Base-by-base conservation (phyloP, 768 basidiomycete species). In the Polyporus arcularius region DNA sequence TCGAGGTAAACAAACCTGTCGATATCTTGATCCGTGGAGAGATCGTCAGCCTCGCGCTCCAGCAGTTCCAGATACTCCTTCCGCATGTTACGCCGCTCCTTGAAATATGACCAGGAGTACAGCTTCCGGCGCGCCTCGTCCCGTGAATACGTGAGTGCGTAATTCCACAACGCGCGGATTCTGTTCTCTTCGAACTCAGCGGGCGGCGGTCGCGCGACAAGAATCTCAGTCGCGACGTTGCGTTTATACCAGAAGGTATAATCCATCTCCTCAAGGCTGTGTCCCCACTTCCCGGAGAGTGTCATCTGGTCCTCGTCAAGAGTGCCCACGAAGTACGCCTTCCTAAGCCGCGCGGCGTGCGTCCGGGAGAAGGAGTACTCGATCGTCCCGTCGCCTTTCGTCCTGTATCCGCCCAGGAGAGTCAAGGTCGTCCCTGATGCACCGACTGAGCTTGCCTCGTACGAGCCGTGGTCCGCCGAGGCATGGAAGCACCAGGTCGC, bases 31-130 rank as follows among this genome's bases (percentile, higher is more conserved):
- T 12, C 18, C 14, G 54, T 61, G 15, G 40, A 10, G 2, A 15
- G 12, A 5, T 40, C 28, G 28, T 61, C 50, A 12, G 14, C 41
- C 11, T 70, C 66, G 1, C 72, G 70, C 18, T 69, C 68, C 42
- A 68, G 67, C 18, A 73, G 67, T 31, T 72, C 66, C 31, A 76
- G 57, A 56, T 74, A 73, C 4, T 62, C 62, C 16, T 66, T 65
- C n/a, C 73, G 64, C 14, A 62, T 62, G n/a, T 68, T 65, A 2
- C 70, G 65, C 7, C 76, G 66, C 51, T 71, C 61, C 53, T 68
- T 64, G 67, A 76, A 72, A 58, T 67, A 72, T 2, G 65, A 54
- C 73, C 73, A 75, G 2, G 73, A 70, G 69, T 72, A 75, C 8
- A 56, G 38, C 35, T 64, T 60, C 40, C 62, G 63, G 12, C 71